Percentiles rank a stretch among this genome's conserved stretches.
Evolutionary conservation across 2,329 filamentous ascomycete genomes (phyloP).

Genomic region (Neonectria coccinea): DNA sequence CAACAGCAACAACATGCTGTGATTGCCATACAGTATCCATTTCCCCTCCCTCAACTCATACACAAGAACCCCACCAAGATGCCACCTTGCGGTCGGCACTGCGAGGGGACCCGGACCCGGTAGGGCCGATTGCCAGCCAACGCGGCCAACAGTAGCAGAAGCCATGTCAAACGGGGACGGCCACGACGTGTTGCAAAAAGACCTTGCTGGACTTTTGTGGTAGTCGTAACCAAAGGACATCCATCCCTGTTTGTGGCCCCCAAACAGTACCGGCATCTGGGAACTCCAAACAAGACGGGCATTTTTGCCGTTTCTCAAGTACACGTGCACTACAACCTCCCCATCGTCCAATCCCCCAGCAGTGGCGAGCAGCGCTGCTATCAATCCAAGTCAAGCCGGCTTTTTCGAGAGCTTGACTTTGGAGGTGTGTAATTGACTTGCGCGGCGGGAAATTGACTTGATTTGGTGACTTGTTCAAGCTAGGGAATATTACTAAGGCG

Average conservation of each 20-base stretch:
- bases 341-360: neutral
- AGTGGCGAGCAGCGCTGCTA: too few species aligned
- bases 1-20: neutral
- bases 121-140: constrained; percentile 30
- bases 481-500: too few species aligned
- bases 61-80: constrained; percentile 21
- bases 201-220: neutral
- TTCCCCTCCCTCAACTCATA: constrained; percentile 2
- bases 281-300: neutral
- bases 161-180: constrained; percentile 5
- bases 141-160: constrained; percentile 2
- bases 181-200: constrained; percentile 1
- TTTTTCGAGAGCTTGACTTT: too few species aligned
- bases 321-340: neutral
- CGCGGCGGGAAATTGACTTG: too few species aligned
- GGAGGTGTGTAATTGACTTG: too few species aligned
- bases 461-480: too few species aligned
- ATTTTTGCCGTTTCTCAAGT: neutral
- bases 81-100: constrained; percentile 9
- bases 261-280: neutral
- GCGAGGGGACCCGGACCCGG: constrained; percentile 15
- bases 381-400: too few species aligned
- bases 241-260: neutral
- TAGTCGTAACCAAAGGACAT: neutral
- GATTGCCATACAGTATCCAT: neutral